Percentiles rank a stretch among this genome's conserved stretches.
phyloP scores from a whole-genome alignment of 169 alveolate species.

The Babesia ovata region DNA sequence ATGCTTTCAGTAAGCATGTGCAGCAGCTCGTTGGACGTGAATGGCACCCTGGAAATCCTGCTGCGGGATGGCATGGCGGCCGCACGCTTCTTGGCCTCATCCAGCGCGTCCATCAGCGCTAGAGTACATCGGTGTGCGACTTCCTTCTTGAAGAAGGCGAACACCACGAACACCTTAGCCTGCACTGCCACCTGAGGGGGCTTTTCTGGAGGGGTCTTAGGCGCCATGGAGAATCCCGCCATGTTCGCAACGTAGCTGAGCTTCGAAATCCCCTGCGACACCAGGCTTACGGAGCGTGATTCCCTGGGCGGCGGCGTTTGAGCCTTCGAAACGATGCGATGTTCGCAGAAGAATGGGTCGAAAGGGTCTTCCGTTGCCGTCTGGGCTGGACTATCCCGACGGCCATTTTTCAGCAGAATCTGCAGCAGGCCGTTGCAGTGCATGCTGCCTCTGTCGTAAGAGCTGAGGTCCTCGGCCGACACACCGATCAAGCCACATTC shows the following conservation, averaged over 20 bases:
- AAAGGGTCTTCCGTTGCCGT: background rate
- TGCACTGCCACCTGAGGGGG: background rate
- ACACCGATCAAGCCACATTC: conserved; percentile 78
- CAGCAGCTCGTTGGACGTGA: conserved; percentile 48
- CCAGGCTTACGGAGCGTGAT: background rate
- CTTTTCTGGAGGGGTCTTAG: background rate
- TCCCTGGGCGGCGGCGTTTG: background rate
- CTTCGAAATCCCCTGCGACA: conserved; percentile 27
- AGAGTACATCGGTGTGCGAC: conserved; percentile 55
- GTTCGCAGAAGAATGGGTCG: background rate
- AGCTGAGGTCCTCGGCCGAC: conserved; percentile 58
- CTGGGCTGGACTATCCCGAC: background rate
- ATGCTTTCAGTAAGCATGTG: conserved; percentile 16
- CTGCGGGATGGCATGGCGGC: conserved; percentile 4
- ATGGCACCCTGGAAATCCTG: conserved; percentile 54
- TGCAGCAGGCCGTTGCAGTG: conserved; percentile 69
- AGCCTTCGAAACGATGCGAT: background rate
- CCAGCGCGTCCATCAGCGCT: conserved; percentile 57
- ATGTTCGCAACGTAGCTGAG: conserved; percentile 23
- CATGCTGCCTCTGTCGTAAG: conserved; percentile 46
- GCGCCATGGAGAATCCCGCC: conserved; percentile 9
- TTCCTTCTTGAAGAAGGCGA: conserved; percentile 62
- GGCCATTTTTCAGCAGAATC: conserved; percentile 26
- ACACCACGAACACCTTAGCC: conserved; percentile 34
- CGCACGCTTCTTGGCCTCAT: conserved; percentile 22